A percentile compares a stretch with the other conserved stretches of the same genome.
Conservation (phyloP, 208 protist genomes). For the Leishmania major region DNA sequence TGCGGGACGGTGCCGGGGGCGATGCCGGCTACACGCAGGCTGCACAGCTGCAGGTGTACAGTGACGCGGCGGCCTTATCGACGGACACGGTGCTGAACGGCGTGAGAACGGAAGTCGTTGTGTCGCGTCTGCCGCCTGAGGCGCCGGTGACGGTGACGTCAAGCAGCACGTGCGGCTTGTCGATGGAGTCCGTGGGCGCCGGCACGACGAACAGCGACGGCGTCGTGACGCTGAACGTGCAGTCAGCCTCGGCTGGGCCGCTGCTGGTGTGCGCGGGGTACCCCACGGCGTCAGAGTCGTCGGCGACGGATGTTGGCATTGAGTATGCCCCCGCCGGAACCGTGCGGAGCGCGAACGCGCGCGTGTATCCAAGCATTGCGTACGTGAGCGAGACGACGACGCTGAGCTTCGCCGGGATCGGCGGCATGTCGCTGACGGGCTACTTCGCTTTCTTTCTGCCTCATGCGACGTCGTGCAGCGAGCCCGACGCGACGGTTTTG, state of each 20-base stretch:
- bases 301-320: conserved; percentile 8
- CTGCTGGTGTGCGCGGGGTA: conserved; percentile 55
- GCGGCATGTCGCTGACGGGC: background rate
- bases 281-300: conserved; percentile 22
- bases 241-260: conserved; percentile 8
- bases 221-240: conserved; percentile 20
- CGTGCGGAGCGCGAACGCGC: conserved; percentile 31
- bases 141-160: conserved; percentile 29
- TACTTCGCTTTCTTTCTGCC: background rate
- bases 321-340: conserved; percentile 28
- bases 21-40: conserved; percentile 12
- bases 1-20: conserved; percentile 14
- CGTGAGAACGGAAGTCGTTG: conserved; percentile 12
- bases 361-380: conserved; percentile 21
- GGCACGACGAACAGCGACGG: conserved; percentile 16
- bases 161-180: conserved; percentile 9
- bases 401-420: conserved; percentile 2
- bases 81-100: conserved; percentile 28
- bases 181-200: conserved; percentile 7
- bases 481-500: background rate
- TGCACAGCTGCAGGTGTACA: conserved; percentile 37
- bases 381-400: conserved; percentile 26
- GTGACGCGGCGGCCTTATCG: conserved; percentile 21
- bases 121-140: conserved; percentile 31
- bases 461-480: background rate